These are phyloP conservation scores for Collybia sp. DNA, from an alignment of 768 basidiomycete genomes.

Conservation along the genomic window DNA sequence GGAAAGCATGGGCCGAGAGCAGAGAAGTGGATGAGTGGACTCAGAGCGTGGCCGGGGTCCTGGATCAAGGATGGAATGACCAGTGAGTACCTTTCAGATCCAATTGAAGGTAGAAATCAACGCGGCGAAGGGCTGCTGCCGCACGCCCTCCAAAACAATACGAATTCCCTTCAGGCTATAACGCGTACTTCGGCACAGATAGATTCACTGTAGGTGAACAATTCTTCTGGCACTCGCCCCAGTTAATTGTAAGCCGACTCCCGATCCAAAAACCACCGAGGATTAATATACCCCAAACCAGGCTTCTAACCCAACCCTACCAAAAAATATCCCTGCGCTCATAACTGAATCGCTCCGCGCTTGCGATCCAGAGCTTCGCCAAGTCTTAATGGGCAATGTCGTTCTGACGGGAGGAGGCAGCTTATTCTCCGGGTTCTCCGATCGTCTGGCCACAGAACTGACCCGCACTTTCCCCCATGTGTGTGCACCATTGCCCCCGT, in stretches of 20 bases:
- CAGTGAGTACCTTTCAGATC: slow-evolving; percentile 44
- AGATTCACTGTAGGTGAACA: slow-evolving; percentile 85
- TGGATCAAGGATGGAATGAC: slow-evolving; percentile 86
- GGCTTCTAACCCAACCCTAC: slow-evolving; percentile 60
- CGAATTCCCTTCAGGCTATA: slow-evolving; percentile 96
- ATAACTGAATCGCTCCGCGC: slow-evolving; percentile 75
- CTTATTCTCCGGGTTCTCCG: slow-evolving; percentile 78
- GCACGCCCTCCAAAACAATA: slow-evolving; percentile 63
- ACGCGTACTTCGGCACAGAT: slow-evolving; percentile 75
- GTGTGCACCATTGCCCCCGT: slow-evolving; percentile 20
- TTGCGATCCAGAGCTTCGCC: slow-evolving; percentile 89
- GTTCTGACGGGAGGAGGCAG: slow-evolving; percentile 96
- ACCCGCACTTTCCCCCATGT: slow-evolving; percentile 75
- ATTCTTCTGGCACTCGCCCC: slow-evolving; percentile 72
- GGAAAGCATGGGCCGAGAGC: slow-evolving; percentile 75
- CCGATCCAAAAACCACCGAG: slow-evolving; percentile 2
- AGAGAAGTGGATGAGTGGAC: slow-evolving; percentile 93
- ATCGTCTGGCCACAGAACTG: slow-evolving; percentile 78
- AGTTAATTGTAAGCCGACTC: slow-evolving; percentile 39
- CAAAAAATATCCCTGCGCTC: slow-evolving; percentile 71
- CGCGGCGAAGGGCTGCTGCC: slow-evolving; percentile 45
- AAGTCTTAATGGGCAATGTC: slow-evolving; percentile 86
- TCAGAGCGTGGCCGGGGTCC: slow-evolving; percentile 81
- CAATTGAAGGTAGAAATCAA: background rate
- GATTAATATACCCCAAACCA: slow-evolving; percentile 12